Evolutionary conservation across 2,329 filamentous ascomycete genomes (phyloP), one percentile per base, ranked within the genome.

Genomic region (Colletotrichum plurivorum): DNA sequence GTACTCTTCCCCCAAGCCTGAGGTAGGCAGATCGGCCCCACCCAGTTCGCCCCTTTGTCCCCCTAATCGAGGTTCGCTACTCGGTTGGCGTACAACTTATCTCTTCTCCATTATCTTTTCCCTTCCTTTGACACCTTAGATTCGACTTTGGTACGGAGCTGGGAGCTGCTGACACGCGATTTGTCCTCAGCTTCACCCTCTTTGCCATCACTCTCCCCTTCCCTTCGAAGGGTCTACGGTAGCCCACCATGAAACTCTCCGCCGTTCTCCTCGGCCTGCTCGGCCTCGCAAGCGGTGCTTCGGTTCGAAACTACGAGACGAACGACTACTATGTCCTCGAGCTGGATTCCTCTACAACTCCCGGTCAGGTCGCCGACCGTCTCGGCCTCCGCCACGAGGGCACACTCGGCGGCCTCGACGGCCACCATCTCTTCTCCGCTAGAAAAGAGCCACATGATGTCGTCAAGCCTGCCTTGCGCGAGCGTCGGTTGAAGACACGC

Each of bases 291-390:
- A 81, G 84, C 66, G 83, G 86, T 36, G 78, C 84, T 52, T 83
- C 85, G 57, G 83, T 86, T 71, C 92, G 93, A 74, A 88, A 96
- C 77, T 93, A 97, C 84, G 88, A 92, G 57, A 86, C 88, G 46
- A 90, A 94, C 81, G 95, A 99, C 80, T 98, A 97, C 83, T 98
- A 98, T 79, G 94, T 97, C 72, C 86, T 99, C 54, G 93, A 98
- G 73, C 88, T 99, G 76, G 89, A 92, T 68, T 83, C 88, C 13
- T 84, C 87, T 45, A 85, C 88, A 7, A 85, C 89, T 15, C 94
- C 94, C 16, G 82, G 87, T 25, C 85, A 92, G 48, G 85, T 98
- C 71, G 94, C 94, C 31, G 82, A 84, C 53, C 86, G 89, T 22
- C 84, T 99, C 9, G 94, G 93, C 20, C 84, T 97, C 55, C 85